Evolutionary conservation across 2,329 filamentous ascomycete species (phyloP).

Genomic region (Clonostachys byssicola): DNA sequence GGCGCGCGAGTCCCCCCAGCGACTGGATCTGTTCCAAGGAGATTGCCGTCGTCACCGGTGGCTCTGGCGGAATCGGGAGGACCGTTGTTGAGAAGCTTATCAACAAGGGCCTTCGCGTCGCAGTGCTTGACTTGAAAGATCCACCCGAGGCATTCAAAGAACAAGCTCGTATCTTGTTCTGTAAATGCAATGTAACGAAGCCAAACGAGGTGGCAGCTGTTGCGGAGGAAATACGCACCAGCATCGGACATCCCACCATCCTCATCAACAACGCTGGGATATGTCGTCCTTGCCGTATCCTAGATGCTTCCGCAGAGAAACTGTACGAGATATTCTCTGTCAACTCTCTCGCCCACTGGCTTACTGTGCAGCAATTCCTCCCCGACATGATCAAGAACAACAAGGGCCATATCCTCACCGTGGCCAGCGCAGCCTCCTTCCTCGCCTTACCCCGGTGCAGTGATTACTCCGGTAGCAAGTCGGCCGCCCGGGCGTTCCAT

Average conservation of each 20-base stretch:
- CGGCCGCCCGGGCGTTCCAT: conserved; percentile 62
- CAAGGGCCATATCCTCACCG: conserved; percentile 69
- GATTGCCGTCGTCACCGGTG: conserved; percentile 37
- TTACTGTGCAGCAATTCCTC: conserved; percentile 60
- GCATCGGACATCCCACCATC: conserved; percentile 59
- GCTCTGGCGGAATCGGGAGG: conserved; percentile 34
- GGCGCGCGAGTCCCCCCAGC: conserved; percentile 10
- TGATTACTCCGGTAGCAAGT: conserved; percentile 64
- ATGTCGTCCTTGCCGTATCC: conserved; percentile 52
- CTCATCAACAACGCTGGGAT: conserved; percentile 70
- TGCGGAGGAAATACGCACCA: conserved; percentile 27
- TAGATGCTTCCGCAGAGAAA: conserved; percentile 48
- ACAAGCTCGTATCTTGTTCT: conserved; percentile 17
- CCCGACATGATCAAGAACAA: conserved; percentile 57
- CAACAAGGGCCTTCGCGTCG: conserved; percentile 52
- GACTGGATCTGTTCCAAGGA: conserved; percentile 31
- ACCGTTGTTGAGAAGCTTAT: conserved; percentile 23
- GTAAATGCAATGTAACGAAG: conserved; percentile 32
- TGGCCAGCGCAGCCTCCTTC: conserved; percentile 63
- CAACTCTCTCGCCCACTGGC: conserved; percentile 64
- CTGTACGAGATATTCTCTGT: conserved; percentile 64
- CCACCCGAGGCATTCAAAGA: conserved; percentile 39
- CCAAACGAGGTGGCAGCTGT: conserved; percentile 37
- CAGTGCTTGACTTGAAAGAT: conserved; percentile 58
- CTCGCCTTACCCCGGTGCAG: conserved; percentile 54